phyloP scores from a whole-genome alignment of 371 early-diverging fungal species.

The Zychaea mexicana region DNA sequence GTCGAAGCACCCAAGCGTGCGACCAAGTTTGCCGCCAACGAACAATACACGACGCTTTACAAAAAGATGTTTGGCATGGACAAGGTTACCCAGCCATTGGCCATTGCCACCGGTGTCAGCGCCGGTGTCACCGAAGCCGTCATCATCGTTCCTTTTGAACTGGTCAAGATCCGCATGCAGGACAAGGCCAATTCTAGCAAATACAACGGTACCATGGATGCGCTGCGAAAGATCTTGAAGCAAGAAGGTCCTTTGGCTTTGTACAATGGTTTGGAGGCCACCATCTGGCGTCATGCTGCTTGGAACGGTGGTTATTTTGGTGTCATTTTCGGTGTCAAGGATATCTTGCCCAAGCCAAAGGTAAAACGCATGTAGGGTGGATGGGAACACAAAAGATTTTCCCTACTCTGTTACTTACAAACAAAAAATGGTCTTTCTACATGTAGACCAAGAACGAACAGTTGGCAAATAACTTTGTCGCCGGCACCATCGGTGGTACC shows the following conservation, averaged over 20 bases:
- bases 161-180: conserved; percentile 95
- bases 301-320: conserved; percentile 97
- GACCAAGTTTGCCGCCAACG: conserved; percentile 96
- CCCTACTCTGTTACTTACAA: background rate
- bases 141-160: conserved; percentile 90
- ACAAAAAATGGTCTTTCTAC: background rate
- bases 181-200: conserved; percentile 77
- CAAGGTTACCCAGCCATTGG: conserved; percentile 73
- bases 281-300: conserved; percentile 92
- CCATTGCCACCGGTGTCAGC: conserved; percentile 89
- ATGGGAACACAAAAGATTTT: too few relatives aligned
- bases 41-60: conserved; percentile 79
- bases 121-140: conserved; percentile 95
- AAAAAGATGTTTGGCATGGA: conserved; percentile 70
- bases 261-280: conserved; percentile 93
- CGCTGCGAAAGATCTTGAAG: conserved; percentile 71
- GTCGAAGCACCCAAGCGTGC: conserved; percentile 98
- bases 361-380: conserved; percentile 32
- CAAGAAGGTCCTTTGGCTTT: conserved; percentile 85
- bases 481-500: conserved; percentile 95
- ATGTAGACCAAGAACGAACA: conserved; percentile 70
- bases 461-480: conserved; percentile 85
- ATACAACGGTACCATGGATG: conserved; percentile 78
- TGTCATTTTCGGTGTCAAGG: conserved; percentile 79
- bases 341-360: conserved; percentile 80